Percentiles rank a stretch among this genome's conserved stretches.
phyloP scores from a whole-genome alignment of 495 filamentous ascomycete genomes.

The Aspergillus conjunctus region DNA sequence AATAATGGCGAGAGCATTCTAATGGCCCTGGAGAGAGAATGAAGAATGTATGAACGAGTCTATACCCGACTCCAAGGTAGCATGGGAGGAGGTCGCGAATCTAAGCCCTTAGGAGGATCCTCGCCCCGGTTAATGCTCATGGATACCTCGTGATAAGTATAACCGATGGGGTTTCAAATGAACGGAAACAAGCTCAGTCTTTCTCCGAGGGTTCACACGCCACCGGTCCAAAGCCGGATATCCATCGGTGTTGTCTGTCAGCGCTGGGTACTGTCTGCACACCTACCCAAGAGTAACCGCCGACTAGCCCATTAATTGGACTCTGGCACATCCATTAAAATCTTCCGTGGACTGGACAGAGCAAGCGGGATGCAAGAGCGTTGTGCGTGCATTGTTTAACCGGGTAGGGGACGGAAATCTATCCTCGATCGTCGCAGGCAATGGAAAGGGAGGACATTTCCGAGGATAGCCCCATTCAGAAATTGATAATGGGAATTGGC shows the following conservation, averaged over 20 bases:
- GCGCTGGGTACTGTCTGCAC: neutral
- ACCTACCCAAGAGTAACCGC: neutral
- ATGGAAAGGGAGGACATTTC: constrained; percentile 14
- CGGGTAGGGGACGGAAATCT: neutral
- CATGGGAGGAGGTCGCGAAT: too few species aligned
- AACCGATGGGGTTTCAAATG: too few species aligned
- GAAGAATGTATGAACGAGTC: too few species aligned
- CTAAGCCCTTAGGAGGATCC: too few species aligned
- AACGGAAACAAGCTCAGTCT: neutral
- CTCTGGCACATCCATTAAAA: neutral
- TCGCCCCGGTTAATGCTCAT: too few species aligned
- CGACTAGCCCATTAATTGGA: neutral
- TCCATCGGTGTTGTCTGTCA: neutral
- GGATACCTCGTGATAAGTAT: too few species aligned
- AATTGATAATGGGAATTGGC: constrained; percentile 18
- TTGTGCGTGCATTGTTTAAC: neutral
- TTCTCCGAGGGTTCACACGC: neutral
- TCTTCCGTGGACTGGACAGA: neutral
- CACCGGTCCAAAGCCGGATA: neutral
- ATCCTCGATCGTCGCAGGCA: neutral
- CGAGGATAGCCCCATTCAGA: constrained; percentile 14
- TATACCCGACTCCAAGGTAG: too few species aligned
- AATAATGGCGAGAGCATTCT: too few species aligned
- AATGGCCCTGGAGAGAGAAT: too few species aligned
- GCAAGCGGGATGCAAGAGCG: neutral